Evolutionary conservation across 306 rosid species (phyloP).

Genomic region (Trichosanthes truncata): DNA sequence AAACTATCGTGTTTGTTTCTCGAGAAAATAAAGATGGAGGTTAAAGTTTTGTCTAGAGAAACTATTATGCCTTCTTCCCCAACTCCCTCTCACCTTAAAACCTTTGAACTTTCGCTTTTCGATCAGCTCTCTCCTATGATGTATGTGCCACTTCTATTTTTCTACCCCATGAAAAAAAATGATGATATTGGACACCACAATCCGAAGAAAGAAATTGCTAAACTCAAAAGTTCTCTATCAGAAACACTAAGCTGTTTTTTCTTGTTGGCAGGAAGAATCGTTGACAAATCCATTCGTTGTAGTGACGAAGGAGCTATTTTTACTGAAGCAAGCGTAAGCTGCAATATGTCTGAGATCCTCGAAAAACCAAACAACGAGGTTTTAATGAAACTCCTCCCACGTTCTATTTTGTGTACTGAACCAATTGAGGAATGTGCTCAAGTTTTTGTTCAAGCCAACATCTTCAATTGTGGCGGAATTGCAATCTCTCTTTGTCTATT

Average conservation of each 20-base stretch:
- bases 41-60: conserved; percentile 24
- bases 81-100: conserved; percentile 30
- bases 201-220: conserved; percentile 6
- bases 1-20: not conserved
- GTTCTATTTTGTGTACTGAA: not conserved
- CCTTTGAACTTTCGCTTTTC: conserved; percentile 32
- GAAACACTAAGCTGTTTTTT: conserved; percentile 23
- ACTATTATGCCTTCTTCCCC: conserved; percentile 32
- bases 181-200: not conserved
- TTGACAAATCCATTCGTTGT: conserved; percentile 25
- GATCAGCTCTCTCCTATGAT: conserved; percentile 37
- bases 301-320: conserved; percentile 40
- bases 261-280: conserved; percentile 37
- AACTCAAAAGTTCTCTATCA: conserved; percentile 39
- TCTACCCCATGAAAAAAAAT: conserved; percentile 8
- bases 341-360: not conserved
- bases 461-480: not conserved
- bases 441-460: not conserved
- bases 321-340: conserved; percentile 10
- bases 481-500: not conserved
- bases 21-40: not conserved
- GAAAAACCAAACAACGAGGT: not conserved
- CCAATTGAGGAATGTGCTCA: not conserved
- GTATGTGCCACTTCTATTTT: conserved; percentile 25
- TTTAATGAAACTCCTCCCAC: not conserved